Evolutionary conservation across 148 eudicot species (phyloP).

Genomic region (Polygonum maritimum): DNA sequence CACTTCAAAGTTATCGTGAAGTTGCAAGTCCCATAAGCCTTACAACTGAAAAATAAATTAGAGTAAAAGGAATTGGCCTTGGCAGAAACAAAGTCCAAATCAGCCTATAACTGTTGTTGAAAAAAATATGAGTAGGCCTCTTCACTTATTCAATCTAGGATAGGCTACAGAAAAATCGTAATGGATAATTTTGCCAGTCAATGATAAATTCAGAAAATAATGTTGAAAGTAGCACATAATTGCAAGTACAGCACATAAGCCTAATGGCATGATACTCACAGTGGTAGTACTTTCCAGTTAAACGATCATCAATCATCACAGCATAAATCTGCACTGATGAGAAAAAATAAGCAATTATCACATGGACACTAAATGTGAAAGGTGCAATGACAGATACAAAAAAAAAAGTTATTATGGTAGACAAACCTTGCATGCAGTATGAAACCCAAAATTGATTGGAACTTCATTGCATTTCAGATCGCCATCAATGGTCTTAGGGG

Average conservation of each 20-base stretch:
- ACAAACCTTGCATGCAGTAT: constrained; percentile 94
- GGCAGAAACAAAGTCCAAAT: neutral
- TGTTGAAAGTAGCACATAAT: neutral
- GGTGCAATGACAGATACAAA: too few relatives aligned
- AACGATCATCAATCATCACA: too few relatives aligned
- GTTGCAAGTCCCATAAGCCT: constrained; percentile 99
- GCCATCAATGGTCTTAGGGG: constrained; percentile 61
- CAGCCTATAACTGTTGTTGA: neutral
- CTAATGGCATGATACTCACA: neutral
- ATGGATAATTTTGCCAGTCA: neutral
- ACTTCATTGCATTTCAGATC: constrained; percentile 92
- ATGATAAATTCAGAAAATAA: neutral
- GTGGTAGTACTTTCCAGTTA: too few relatives aligned
- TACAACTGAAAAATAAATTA: constrained; percentile 46
- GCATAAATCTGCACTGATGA: too few relatives aligned
- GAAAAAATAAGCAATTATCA: too few relatives aligned
- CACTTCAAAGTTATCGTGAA: constrained; percentile 95
- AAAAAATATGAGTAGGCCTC: neutral
- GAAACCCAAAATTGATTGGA: constrained; percentile 86
- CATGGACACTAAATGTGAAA: too few relatives aligned
- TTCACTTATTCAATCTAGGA: neutral
- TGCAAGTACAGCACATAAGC: neutral
- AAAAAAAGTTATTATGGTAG: neutral
- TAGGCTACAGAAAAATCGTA: neutral
- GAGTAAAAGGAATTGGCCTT: neutral